Base-by-base conservation (phyloP, 2,329 filamentous ascomycete species). In the Aureobasidium sp. region DNA sequence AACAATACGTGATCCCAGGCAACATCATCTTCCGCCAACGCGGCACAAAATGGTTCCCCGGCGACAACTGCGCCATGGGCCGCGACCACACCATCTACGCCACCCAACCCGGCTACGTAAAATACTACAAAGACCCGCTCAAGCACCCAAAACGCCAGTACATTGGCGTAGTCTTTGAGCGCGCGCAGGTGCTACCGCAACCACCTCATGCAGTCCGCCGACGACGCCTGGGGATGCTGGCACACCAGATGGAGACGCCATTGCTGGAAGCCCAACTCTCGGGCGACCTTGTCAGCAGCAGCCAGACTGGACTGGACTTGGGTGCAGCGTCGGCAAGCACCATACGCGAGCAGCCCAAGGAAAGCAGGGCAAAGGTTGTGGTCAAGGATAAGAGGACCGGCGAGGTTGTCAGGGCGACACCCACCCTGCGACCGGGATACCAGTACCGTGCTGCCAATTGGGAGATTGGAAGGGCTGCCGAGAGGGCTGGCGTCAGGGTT, bases 21-120 rank as follows among this genome's bases (percentile, higher is more conserved):
- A 97, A 96, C 80, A 99, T 99, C 76, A 89, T 99, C 77, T 99
- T 94, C 84, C 91, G 91, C 74, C 94, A 99, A 77, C 88, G 93
- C 70, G 94, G 94, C 69, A 95, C 94, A 4, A 84, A 87, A 70
- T 99, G 94, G 94, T 93, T 88, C 74, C 88, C 94, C 0, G 94
- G 94, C 70, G 94, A 97, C 74, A 97, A 99, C 78, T 90, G 89
- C 75, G 89, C 87, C 70, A 93, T 97, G 81, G 94, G 94, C 56
- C 88, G 94, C 64, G 92, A 99, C 75, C 94, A 97, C 80, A 97
- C 93, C 56, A 95, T 99, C 73, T 96, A 90, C 76, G 87, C 94
- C 59, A 87, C 86, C 64, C 84, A 88, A 62, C 82, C 88, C 3
- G 94, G 94, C 66, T 99, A 95, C 76, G 94, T 99, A 64, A 91